Evolutionary conservation across 495 filamentous ascomycete species (phyloP).

Genomic region (Trichoderma reesei): DNA sequence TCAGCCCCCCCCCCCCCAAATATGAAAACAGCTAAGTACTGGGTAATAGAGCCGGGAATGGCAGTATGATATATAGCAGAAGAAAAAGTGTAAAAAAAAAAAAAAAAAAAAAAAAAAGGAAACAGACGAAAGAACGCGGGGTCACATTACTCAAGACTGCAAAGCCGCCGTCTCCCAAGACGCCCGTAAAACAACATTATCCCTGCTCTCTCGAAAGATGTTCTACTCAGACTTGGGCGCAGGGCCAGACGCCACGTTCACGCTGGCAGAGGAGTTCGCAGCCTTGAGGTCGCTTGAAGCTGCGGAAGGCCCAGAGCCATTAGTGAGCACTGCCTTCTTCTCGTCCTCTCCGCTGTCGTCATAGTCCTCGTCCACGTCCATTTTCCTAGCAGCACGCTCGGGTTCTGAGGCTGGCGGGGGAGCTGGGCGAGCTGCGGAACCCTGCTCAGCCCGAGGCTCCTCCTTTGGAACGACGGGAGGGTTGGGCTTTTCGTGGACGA

Average conservation of each 20-base stretch:
- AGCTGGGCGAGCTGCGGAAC: conserved; percentile 31
- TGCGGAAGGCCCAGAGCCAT: conserved; percentile 7
- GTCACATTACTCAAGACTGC: too few species aligned
- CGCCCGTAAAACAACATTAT: too few species aligned
- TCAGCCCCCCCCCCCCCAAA: background rate
- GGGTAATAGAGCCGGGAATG: background rate
- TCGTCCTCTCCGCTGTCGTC: conserved; percentile 87
- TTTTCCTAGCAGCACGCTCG: conserved; percentile 82
- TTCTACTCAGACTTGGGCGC: conserved; percentile 21
- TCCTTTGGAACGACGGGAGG: conserved; percentile 51
- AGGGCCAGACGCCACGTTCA: conserved; percentile 19
- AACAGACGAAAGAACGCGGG: too few species aligned
- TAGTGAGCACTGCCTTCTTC: conserved; percentile 41
- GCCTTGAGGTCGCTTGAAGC: background rate
- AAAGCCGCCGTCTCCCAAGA: too few species aligned
- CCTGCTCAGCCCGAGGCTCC: conserved; percentile 40
- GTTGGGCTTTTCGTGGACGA: conserved; percentile 44
- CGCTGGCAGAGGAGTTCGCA: background rate
- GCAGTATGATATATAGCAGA: background rate
- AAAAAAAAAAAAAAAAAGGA: background rate
- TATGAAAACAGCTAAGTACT: background rate
- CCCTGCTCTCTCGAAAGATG: too few species aligned
- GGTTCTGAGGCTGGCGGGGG: conserved; percentile 43
- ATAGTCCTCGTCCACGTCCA: conserved; percentile 96
- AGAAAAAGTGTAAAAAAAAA: background rate